Conservation (phyloP, 345 rosid genomes). For the Gossypium anomalum region DNA sequence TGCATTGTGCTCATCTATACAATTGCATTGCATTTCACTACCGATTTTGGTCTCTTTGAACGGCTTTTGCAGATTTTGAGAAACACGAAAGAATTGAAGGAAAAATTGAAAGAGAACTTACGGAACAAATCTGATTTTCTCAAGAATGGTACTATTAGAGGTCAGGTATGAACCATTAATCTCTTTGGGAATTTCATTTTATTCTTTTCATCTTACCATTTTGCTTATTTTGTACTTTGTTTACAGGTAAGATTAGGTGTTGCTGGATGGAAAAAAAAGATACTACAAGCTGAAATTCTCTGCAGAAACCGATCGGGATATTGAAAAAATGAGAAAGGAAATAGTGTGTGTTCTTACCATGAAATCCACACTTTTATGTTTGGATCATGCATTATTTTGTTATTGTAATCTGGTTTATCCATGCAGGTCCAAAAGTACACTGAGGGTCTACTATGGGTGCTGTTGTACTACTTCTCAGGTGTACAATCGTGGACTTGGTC, state of each 20-base stretch:
- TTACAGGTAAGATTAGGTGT: constrained; percentile 21
- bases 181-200: not conserved
- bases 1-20: not conserved
- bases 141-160: constrained; percentile 9
- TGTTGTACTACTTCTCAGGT: constrained; percentile 24
- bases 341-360: constrained; percentile 8
- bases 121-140: constrained; percentile 19
- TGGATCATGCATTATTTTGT: not conserved
- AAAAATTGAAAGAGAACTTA: constrained; percentile 11
- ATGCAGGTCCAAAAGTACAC: constrained; percentile 24
- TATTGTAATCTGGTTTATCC: not conserved
- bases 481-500: constrained; percentile 33
- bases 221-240: not conserved
- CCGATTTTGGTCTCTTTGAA: not conserved
- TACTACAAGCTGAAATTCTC: constrained; percentile 26
- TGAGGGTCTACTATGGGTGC: constrained; percentile 27
- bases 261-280: constrained; percentile 22
- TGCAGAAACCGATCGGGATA: not conserved
- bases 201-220: not conserved
- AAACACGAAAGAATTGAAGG: constrained; percentile 24
- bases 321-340: constrained; percentile 14
- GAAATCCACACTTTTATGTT: not conserved
- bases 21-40: not conserved
- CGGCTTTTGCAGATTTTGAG: not conserved
- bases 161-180: constrained; percentile 10